These are phyloP conservation scores for Quercus tomentella DNA, from an alignment of 331 rosid genomes.

Conservation along the genomic window DNA sequence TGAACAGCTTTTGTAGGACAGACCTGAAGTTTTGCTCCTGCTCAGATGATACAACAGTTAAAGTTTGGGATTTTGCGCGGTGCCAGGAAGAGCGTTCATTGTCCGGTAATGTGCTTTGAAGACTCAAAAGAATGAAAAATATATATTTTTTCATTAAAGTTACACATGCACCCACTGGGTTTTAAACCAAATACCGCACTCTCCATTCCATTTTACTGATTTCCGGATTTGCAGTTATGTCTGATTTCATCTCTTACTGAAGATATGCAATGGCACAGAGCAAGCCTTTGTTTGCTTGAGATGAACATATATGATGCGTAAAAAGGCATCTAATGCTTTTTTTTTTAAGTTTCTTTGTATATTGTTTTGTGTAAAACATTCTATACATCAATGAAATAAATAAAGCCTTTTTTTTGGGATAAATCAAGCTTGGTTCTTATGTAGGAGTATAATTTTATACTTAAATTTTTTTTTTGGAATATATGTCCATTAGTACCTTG, in stretches of 20 bases:
- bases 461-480: too few species aligned
- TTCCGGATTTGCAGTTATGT: not conserved
- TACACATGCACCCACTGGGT: too few species aligned
- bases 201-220: not conserved
- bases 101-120: slow-evolving; percentile 88
- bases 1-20: slow-evolving; percentile 93
- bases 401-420: not conserved
- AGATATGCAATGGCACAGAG: not conserved
- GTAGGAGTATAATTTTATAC: too few species aligned
- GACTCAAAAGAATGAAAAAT: slow-evolving; percentile 7
- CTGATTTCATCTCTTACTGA: not conserved
- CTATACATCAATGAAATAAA: not conserved
- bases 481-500: too few species aligned
- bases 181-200: too few species aligned
- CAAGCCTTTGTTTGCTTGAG: not conserved
- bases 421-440: too few species aligned
- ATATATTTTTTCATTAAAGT: too few species aligned
- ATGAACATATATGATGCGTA: not conserved
- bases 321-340: not conserved
- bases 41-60: slow-evolving; percentile 93
- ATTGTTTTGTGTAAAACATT: not conserved
- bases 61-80: slow-evolving; percentile 99
- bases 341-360: not conserved
- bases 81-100: slow-evolving; percentile 96
- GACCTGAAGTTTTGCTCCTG: slow-evolving; percentile 98